phyloP scores from a whole-genome alignment of 2,329 filamentous ascomycete genomes.

The Chrysoporthe cubensis region DNA sequence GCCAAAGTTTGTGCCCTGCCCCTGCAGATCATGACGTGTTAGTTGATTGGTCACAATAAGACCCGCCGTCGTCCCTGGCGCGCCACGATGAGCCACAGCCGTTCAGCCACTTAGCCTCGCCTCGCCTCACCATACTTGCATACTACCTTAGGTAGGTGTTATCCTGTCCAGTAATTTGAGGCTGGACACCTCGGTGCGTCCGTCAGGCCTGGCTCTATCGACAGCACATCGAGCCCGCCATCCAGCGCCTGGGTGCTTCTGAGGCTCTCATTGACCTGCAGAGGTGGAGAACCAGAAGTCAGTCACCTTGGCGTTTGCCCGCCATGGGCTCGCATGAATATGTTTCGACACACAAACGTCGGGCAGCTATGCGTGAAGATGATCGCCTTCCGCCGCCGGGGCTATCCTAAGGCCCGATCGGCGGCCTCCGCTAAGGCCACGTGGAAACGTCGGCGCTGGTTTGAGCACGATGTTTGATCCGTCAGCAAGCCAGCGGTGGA shows the following conservation, averaged over 20 bases:
- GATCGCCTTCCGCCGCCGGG: neutral
- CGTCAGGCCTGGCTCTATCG: neutral
- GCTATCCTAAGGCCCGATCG: neutral
- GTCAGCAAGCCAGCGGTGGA: neutral
- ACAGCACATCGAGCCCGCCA: no score
- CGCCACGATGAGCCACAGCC: neutral
- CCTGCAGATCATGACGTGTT: neutral
- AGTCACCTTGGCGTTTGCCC: neutral
- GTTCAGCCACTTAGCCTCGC: neutral
- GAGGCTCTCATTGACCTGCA: neutral
- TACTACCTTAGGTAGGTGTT: no score
- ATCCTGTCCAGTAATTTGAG: no score
- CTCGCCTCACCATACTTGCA: no score
- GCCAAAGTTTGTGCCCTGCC: neutral
- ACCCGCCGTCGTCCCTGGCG: neutral
- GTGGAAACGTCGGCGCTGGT: constrained; percentile 1
- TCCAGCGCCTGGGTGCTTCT: neutral
- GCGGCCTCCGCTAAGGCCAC: neutral
- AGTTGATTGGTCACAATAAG: neutral
- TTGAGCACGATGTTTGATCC: neutral
- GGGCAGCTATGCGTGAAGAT: neutral
- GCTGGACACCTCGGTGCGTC: no score
- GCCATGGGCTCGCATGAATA: neutral
- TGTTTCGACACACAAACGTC: neutral
- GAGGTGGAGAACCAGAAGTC: neutral